Evolutionary conservation across 306 rosid species (phyloP), one percentile per base, ranked within the genome.

Genomic region (Vachellia pachyceras): DNA sequence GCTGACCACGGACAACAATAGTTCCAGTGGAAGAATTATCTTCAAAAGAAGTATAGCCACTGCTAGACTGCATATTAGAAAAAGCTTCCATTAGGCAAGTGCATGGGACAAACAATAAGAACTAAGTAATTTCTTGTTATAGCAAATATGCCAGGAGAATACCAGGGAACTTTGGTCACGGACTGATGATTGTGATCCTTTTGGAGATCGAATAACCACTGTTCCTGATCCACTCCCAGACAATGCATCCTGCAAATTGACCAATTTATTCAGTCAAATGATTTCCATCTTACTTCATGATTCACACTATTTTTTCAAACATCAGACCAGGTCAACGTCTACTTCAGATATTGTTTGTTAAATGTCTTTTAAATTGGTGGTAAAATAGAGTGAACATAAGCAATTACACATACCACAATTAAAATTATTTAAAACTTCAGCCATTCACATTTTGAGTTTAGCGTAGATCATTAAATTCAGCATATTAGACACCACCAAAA

Each of bases 1-100:
- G 74, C 55, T 69, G 74, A 69, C 37, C 55, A 69, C 55, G 74
- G 74, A 69, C 54, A 69, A 69, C 74, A 41, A 69, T 15, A 42
- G 74, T 69, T 69, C 74, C 55, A 22, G 37, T 69, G 55, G 55
- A 41, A 42, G 74, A 69, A 69, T 35, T 47, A 69, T 69, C 55
- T 69, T 69, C 74, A 22, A 69, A 20, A 22, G 74, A 69, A 69
- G 37, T 55, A 69, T 69, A 23, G 37, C 11, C 11, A 29, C 54
- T 44, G 10, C 74, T 44, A 69, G 74, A 69, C 74, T 69, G 2
- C 55, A 44, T 47, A 22, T 12, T 6, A 69, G 20, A 42, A 41
- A 69, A 41, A 10, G 35, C 47, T 22, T 14, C 33, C 54, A 69
- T 69, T 8, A 20, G 37, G 37, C 14, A 6, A 69, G n/a, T 69